A percentile compares a stretch with the other conserved stretches of the same genome.
phyloP scores from a whole-genome alignment of 2,329 filamentous ascomycete species.

The Fusarium sp. region DNA sequence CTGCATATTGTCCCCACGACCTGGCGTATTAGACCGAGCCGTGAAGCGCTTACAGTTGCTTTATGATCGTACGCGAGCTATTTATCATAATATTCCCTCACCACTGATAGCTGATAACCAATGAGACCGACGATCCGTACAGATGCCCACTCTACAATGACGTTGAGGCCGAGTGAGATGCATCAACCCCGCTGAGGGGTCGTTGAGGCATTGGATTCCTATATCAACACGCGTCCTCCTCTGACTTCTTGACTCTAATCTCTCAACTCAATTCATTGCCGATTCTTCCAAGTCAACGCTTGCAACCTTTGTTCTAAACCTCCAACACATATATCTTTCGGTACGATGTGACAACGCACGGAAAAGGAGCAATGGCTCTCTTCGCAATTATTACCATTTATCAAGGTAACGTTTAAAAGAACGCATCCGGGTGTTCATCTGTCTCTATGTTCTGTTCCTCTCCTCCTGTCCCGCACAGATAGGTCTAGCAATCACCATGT shows the following conservation, averaged over 20 bases:
- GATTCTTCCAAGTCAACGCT: not conserved
- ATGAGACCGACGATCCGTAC: slow-evolving; percentile 21
- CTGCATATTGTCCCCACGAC: slow-evolving; percentile 25
- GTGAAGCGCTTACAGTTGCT: slow-evolving; percentile 10
- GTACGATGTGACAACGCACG: slow-evolving; percentile 49
- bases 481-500: not conserved
- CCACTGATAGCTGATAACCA: slow-evolving; percentile 31
- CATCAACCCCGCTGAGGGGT: slow-evolving; percentile 46
- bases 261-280: slow-evolving; percentile 15
- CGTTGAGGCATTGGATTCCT: slow-evolving; percentile 14
- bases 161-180: slow-evolving; percentile 24
- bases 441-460: slow-evolving; percentile 33
- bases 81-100: slow-evolving; percentile 31
- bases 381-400: slow-evolving; percentile 50
- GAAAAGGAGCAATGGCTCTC: slow-evolving; percentile 45
- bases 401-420: slow-evolving; percentile 65
- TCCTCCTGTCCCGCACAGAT: slow-evolving; percentile 5
- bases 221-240: slow-evolving; percentile 33
- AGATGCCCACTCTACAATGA: slow-evolving; percentile 38
- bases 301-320: slow-evolving; percentile 3
- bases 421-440: slow-evolving; percentile 63
- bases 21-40: slow-evolving; percentile 6
- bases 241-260: not conserved
- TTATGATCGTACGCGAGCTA: slow-evolving; percentile 9
- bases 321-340: slow-evolving; percentile 23